Conservation (phyloP, 176 grass and related monocot species). For the Tillandsia fasciculata region DNA sequence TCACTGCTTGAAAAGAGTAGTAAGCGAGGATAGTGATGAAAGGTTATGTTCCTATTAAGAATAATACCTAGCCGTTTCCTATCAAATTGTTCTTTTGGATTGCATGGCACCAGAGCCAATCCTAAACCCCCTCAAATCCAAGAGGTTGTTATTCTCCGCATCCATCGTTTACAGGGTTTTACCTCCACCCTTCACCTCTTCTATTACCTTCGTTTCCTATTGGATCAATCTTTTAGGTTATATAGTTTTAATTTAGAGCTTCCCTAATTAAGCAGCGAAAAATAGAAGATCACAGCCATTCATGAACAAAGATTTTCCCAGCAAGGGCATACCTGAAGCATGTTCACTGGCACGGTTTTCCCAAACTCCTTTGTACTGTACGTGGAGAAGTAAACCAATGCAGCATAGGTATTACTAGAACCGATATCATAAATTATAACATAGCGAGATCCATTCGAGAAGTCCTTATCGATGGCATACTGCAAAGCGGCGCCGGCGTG, state of each 20-base stretch:
- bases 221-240: neutral
- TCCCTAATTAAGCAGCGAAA: neutral
- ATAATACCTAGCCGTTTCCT: too few relatives aligned
- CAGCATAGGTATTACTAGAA: slow-evolving; percentile 83
- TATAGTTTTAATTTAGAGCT: neutral
- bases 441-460: slow-evolving; percentile 69
- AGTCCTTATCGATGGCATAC: slow-evolving; percentile 97
- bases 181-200: too few relatives aligned
- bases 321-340: slow-evolving; percentile 58
- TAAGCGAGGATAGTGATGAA: too few relatives aligned
- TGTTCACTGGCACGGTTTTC: slow-evolving; percentile 68
- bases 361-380: slow-evolving; percentile 84
- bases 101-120: too few relatives aligned
- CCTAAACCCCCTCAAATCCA: too few relatives aligned
- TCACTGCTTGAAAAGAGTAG: too few relatives aligned
- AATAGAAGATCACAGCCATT: neutral
- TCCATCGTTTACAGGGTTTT: too few relatives aligned
- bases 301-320: neutral
- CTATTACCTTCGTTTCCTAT: too few relatives aligned
- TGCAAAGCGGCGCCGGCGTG: slow-evolving; percentile 94
- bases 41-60: too few relatives aligned
- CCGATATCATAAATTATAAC: slow-evolving; percentile 98
- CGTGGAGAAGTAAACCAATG: slow-evolving; percentile 78
- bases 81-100: too few relatives aligned
- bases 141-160: too few relatives aligned